phyloP scores from a whole-genome alignment of 1,284 basidiomycete species.

The Trichosporon faecale region DNA sequence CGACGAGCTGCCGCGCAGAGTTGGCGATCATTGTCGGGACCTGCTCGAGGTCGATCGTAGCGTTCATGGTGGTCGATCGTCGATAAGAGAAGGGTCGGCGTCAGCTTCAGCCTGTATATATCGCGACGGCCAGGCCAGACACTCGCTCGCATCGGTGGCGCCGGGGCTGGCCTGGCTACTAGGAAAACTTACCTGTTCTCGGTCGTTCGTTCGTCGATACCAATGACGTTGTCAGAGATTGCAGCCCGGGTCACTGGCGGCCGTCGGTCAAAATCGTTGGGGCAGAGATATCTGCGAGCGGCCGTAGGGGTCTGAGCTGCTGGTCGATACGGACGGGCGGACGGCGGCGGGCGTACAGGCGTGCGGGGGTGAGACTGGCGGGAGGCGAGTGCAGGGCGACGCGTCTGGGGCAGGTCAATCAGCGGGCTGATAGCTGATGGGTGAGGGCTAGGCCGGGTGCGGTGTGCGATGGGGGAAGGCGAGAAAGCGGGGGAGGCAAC shows the following conservation, averaged over 20 bases:
- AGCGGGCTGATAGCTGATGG: neutral
- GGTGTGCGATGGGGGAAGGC: too few species aligned
- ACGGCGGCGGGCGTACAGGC: too few species aligned
- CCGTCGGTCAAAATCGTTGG: constrained; percentile 3
- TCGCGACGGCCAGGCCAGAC: neutral
- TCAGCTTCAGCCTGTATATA: neutral
- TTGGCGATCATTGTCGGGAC: constrained; percentile 10
- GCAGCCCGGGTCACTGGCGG: neutral
- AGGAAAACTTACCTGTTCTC: neutral
- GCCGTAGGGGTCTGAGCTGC: constrained; percentile 2
- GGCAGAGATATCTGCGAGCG: neutral
- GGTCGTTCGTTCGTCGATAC: neutral
- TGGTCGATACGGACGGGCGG: neutral
- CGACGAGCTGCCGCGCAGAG: constrained; percentile 12
- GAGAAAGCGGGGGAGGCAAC: neutral
- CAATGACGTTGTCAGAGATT: neutral
- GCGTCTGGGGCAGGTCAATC: neutral
- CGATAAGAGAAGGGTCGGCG: neutral
- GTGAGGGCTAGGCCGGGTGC: neutral
- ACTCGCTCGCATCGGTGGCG: neutral
- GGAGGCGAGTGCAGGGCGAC: neutral
- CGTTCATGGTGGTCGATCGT: constrained; percentile 1
- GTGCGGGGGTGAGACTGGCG: neutral
- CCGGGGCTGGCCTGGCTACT: neutral
- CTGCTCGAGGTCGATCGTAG: constrained; percentile 1